Evolutionary conservation across 2,329 filamentous ascomycete species (phyloP), one percentile per base, ranked within the genome.

Genomic region (Diaporthe nobilis): DNA sequence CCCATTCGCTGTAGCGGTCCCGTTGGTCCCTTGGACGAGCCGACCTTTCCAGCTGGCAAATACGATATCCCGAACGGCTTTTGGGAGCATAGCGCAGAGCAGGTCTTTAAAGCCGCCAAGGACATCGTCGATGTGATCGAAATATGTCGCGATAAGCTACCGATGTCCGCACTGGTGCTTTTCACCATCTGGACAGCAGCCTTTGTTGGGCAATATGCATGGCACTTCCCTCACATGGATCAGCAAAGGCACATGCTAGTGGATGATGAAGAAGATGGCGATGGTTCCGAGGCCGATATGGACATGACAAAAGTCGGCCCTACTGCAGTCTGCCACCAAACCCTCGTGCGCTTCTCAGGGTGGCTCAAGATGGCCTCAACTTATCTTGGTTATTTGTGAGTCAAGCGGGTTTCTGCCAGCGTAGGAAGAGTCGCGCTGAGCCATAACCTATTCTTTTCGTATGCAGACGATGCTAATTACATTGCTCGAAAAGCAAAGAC

Each of bases 171-270:
- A 0, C 88, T 94, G 47, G 88, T 92, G 4, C 88, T 91, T 4
- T 94, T 94, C 80, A 90, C 92, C 3, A 87, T 93, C 53, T 95
- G 92, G 86, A 90, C 89, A 15, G 92, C 92, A 0, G 89, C 90
- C 0, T 93, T 94, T 79, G 87, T 91, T 22, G 91, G 91, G 47
- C 86, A 94, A 3, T 95, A 94, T 81, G 90, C 90, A 15, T 86
- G 88, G 60, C 90, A 92, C 79, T 95, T 94, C 74, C 91, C 92
- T 0, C 88, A 90, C 75, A 94, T 95, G 91, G 93, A 95, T 78
- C 86, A 85, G 1, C 84, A 89, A 15, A 83, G 85, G 4, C 88
- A 90, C 80, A 89, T 94, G 84, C 81, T 85, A 8, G 79, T 79
- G 65, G 78, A 84, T 1, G 79, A 79, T 58, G 77, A 84, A 2